These are phyloP conservation scores for Jackrogersella multiformis DNA, from an alignment of 495 filamentous ascomycete species.

Conservation along the genomic window DNA sequence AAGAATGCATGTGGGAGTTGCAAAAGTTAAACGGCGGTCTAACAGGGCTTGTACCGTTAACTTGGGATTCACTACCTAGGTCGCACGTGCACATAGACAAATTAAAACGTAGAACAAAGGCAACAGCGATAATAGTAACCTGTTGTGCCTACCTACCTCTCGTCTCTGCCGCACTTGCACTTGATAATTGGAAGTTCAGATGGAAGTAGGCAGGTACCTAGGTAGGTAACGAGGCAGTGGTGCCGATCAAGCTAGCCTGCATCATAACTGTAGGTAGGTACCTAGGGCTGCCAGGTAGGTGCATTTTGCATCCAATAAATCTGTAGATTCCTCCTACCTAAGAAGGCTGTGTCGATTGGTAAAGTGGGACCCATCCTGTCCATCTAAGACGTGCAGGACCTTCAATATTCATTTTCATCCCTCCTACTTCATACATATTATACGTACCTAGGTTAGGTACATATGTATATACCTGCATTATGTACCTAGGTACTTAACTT, in stretches of 20 bases:
- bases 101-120: conserved; percentile 1
- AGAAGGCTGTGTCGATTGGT: no score
- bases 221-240: conserved; percentile 10
- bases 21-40: conserved; percentile 14
- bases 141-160: background rate
- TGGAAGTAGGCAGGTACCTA: no score
- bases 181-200: no score
- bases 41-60: background rate
- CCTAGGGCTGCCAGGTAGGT: no score
- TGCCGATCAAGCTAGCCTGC: conserved; percentile 10
- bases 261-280: conserved; percentile 12
- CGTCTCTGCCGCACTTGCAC: background rate
- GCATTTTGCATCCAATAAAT: no score
- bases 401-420: no score
- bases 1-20: background rate
- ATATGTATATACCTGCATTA: background rate
- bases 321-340: no score
- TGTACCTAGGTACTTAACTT: background rate
- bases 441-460: background rate
- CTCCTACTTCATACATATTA: no score
- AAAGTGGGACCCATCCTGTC: no score
- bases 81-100: conserved; percentile 1
- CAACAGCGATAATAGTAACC: background rate
- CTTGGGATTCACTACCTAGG: background rate
- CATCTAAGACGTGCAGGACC: no score